A percentile compares a stretch with the other conserved stretches of the same genome.
Evolutionary conservation across 768 basidiomycete species (phyloP).

Genomic region (Imleria badia): DNA sequence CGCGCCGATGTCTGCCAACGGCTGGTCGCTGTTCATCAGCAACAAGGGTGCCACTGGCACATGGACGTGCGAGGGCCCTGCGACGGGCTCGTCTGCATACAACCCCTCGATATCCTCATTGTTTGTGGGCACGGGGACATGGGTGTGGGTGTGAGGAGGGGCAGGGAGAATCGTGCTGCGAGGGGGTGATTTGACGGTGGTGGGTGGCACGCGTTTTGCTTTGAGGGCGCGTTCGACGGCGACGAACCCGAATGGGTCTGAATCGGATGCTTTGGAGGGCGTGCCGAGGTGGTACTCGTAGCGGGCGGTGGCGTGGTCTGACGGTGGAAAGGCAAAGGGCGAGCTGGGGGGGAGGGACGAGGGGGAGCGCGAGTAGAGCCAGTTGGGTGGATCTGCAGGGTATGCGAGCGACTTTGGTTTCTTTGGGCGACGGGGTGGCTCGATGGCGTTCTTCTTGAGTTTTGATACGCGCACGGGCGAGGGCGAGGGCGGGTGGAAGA

Average conservation of each 20-base stretch:
- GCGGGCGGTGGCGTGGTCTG: slow-evolving; percentile 3
- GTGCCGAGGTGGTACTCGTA: slow-evolving; percentile 22
- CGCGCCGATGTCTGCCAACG: too few species aligned
- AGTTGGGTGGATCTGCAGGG: slow-evolving; percentile 33
- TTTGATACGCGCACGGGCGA: slow-evolving; percentile 29
- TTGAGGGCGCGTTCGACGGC: too few species aligned
- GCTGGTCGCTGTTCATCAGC: too few species aligned
- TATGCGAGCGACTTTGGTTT: slow-evolving; percentile 32
- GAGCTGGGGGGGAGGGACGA: slow-evolving; percentile 38
- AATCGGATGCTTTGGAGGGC: too few species aligned
- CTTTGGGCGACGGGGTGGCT: slow-evolving; percentile 33
- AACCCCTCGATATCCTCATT: slow-evolving; percentile 35
- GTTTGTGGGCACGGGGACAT: slow-evolving; percentile 29
- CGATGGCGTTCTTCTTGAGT: slow-evolving; percentile 16
- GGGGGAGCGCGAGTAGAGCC: slow-evolving; percentile 24
- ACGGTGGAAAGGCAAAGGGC: slow-evolving; percentile 24
- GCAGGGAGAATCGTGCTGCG: slow-evolving; percentile 18
- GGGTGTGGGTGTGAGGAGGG: slow-evolving; percentile 13
- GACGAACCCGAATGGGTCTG: too few species aligned
- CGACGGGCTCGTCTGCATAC: slow-evolving; percentile 33
- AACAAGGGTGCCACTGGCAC: too few species aligned
- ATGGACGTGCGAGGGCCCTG: too few species aligned
- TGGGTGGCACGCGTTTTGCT: slow-evolving; percentile 36
- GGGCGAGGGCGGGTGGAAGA: slow-evolving; percentile 34
- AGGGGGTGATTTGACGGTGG: slow-evolving; percentile 21